Base-by-base conservation (phyloP, 2,329 filamentous ascomycete species). In the Cucurbitaria berberidis region DNA sequence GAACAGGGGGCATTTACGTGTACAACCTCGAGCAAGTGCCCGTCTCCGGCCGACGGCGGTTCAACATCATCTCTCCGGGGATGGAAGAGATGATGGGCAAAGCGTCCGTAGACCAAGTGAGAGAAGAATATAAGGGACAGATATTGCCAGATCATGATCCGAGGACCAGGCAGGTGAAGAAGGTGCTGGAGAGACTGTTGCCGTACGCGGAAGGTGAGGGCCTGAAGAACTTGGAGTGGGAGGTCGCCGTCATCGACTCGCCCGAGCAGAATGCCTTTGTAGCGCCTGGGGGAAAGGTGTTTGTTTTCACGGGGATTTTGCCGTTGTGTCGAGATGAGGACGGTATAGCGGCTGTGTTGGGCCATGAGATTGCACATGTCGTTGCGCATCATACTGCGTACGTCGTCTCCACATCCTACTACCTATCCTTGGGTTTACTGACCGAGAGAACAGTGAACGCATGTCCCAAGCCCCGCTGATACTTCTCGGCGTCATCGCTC, bases 361-460 rank as follows among this genome's bases (percentile, higher is more conserved):
- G 89, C 13, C 90, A 93, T 74, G 90, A 93, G 77, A 90, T 93
- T 55, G 88, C 89, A 16, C 90, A 93, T 69, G 89, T 88, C 57
- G 81, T 75, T 22, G 72, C 70, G 5, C 68, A 69, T 55, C 71
- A 75, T 48, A 66, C 70, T 15, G 71, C 72, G 66, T 73, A 39
- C 22, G 69, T 63, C 3, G 4, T 10, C 22, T 15, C 11, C 16
- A 5, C 22, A 19, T 19, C 34, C 3, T n/a, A 7, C 9, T 13
- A n/a, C 9, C 27, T n/a, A 18, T 10, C 30, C 16, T 32, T n/a
- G 1, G 13, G 15, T 15, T 19, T 27, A 38, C 42, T 45, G n/a
- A 59, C 46, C 11, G 19, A 27, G 1, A 29, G 41, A 22, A 54
- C 27, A 74, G 70, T 16, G 90, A 93, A 78, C 81, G 84, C 7